phyloP scores from a whole-genome alignment of 495 filamentous ascomycete genomes.

The Tuber magnatum region DNA sequence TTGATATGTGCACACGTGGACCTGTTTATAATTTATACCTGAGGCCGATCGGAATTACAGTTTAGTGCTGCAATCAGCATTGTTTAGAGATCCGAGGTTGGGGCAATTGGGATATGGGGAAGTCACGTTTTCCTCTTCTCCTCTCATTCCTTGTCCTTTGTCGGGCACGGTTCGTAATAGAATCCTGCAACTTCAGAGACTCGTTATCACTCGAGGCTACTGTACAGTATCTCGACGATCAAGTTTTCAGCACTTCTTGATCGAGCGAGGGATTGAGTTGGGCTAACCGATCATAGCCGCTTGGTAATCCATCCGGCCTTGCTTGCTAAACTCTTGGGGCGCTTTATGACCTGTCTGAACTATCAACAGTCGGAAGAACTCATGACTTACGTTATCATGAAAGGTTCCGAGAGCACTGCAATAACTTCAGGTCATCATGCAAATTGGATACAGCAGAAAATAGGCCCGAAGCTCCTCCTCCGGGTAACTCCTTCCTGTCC shows the following conservation, averaged over 20 bases:
- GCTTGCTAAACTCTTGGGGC: background rate
- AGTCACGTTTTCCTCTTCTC: background rate
- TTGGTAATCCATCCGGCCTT: background rate
- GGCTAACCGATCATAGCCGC: background rate
- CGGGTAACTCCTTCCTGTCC: background rate
- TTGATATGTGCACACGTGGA: background rate
- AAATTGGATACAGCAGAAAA: background rate
- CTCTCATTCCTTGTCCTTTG: background rate
- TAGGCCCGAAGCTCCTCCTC: background rate
- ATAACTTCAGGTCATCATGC: background rate
- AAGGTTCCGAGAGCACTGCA: background rate
- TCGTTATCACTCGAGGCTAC: background rate
- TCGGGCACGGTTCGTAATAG: background rate
- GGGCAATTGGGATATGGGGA: background rate
- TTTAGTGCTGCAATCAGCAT: background rate
- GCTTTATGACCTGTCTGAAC: conserved; percentile 2
- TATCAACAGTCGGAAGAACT: background rate
- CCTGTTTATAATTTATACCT: background rate
- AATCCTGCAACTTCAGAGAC: background rate
- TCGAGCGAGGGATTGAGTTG: background rate
- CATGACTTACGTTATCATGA: background rate
- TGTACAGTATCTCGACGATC: background rate
- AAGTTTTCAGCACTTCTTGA: background rate
- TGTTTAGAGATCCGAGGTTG: background rate
- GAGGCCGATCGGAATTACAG: background rate